Conservation (phyloP, 371 early-diverging fungal species). For the Mortierella sp. region DNA sequence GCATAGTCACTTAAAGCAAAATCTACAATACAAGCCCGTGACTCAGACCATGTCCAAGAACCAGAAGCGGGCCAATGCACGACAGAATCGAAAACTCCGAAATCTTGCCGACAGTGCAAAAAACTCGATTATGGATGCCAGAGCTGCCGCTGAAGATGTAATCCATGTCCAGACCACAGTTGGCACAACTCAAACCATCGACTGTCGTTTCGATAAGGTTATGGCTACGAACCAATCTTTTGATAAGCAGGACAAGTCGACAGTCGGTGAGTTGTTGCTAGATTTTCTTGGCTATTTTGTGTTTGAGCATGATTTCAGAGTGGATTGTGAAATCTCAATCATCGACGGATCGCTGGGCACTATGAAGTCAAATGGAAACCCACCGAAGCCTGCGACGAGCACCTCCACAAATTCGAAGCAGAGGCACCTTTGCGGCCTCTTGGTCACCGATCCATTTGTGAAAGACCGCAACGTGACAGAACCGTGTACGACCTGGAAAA, state of each 20-base stretch:
- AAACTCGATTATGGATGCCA: background rate
- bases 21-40: background rate
- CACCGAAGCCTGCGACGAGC: background rate
- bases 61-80: background rate
- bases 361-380: background rate
- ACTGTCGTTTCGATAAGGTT: conserved; percentile 12
- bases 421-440: background rate
- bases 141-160: background rate
- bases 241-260: background rate
- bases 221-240: background rate
- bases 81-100: background rate
- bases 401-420: background rate
- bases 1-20: background rate
- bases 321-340: conserved; percentile 2
- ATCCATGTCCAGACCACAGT: background rate
- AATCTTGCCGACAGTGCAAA: background rate
- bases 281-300: conserved; percentile 10
- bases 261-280: conserved; percentile 8
- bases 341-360: background rate
- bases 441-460: conserved; percentile 12
- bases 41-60: background rate
- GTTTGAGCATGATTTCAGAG: background rate
- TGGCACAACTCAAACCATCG: background rate
- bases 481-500: conserved; percentile 7
- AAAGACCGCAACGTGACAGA: background rate